phyloP scores from a whole-genome alignment of 2,329 filamentous ascomycete species.

The Claviceps cyperi region DNA sequence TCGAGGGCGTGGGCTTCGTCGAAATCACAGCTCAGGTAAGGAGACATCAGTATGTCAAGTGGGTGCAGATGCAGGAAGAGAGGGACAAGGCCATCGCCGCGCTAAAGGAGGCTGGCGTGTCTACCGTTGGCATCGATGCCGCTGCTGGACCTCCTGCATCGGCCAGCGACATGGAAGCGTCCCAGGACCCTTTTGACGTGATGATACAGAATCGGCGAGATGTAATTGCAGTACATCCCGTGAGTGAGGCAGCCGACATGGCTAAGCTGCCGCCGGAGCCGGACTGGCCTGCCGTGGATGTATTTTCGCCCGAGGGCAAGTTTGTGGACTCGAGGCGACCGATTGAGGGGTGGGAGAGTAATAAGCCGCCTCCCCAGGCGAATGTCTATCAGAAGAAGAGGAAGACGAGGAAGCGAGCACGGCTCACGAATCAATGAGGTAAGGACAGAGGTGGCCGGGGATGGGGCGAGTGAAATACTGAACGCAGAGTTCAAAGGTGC shows the following conservation, averaged over 20 bases:
- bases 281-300: slow-evolving; percentile 59
- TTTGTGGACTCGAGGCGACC: slow-evolving; percentile 54
- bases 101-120: slow-evolving; percentile 1
- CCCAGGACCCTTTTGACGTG: slow-evolving; percentile 12
- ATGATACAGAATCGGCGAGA: slow-evolving; percentile 16
- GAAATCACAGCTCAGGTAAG: slow-evolving; percentile 76
- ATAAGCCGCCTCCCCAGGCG: slow-evolving; percentile 37
- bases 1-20: slow-evolving; percentile 89
- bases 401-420: slow-evolving; percentile 11
- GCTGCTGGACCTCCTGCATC: not conserved
- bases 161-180: not conserved
- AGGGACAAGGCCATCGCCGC: slow-evolving; percentile 9
- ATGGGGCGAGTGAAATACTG: too few species aligned
- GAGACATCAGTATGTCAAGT: slow-evolving; percentile 27
- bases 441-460: too few species aligned
- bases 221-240: not conserved
- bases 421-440: too few species aligned
- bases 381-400: slow-evolving; percentile 27
- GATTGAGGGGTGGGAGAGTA: slow-evolving; percentile 56
- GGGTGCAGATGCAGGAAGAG: slow-evolving; percentile 7
- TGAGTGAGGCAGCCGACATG: too few species aligned
- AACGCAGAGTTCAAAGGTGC: too few species aligned
- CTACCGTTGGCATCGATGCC: not conserved
- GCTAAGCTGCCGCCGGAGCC: slow-evolving; percentile 13
- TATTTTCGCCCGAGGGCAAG: slow-evolving; percentile 74